A percentile compares a stretch with the other conserved stretches of the same genome.
phyloP scores from a whole-genome alignment of 2,329 filamentous ascomycete genomes.

The Teratosphaeria nubilosa region DNA sequence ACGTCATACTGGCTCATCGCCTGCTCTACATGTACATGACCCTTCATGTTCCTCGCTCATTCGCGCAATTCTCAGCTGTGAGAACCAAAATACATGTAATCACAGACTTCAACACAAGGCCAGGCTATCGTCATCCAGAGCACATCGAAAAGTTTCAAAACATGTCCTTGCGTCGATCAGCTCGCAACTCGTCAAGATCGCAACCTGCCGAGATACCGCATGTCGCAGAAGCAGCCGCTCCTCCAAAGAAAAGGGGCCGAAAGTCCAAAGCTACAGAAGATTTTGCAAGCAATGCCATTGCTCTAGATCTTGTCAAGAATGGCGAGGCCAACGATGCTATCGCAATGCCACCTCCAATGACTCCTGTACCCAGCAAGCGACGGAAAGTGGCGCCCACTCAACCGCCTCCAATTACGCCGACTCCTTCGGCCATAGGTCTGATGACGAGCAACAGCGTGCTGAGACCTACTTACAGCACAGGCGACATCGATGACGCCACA shows the following conservation, averaged over 20 bases:
- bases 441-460: conserved; percentile 29
- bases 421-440: conserved; percentile 39
- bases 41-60: background rate
- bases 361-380: conserved; percentile 16
- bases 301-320: conserved; percentile 5
- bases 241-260: conserved; percentile 14
- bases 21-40: background rate
- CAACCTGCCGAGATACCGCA: background rate
- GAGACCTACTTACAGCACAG: conserved; percentile 28
- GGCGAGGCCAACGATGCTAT: conserved; percentile 7
- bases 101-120: background rate
- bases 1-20: background rate
- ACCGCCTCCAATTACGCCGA: conserved; percentile 36
- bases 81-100: background rate
- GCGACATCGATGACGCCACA: conserved; percentile 29
- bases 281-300: conserved; percentile 7
- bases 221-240: conserved; percentile 3
- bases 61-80: background rate
- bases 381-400: conserved; percentile 19
- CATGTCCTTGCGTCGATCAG: conserved; percentile 46
- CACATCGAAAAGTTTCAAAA: conserved; percentile 3
- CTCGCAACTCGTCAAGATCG: conserved; percentile 29
- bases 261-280: conserved; percentile 13
- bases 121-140: background rate
- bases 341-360: conserved; percentile 24